Evolutionary conservation across 1,284 basidiomycete species (phyloP), one percentile per base, ranked within the genome.

Genomic region (Takashimella koratensis): DNA sequence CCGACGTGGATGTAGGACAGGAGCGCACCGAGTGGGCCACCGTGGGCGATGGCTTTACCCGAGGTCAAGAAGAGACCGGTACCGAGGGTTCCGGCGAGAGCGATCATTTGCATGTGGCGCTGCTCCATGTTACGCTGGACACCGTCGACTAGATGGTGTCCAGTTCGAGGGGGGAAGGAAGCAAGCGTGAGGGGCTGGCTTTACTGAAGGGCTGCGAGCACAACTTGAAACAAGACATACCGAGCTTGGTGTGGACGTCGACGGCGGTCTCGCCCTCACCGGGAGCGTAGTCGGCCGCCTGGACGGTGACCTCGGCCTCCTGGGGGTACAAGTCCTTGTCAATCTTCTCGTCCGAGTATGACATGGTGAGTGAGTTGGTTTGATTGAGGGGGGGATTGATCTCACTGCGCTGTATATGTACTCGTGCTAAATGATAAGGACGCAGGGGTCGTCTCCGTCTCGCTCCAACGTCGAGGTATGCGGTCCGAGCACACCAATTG

Each of bases 21-120:
- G 4, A 68, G 43, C 0, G 77, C 71, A 46, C 76, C 76, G n/a
- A 74, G 63, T 2, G 79, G 79, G 13, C 79, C 79, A 46, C 75
- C 78, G 20, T 67, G 64, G 12, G 71, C 63, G 20, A 81, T 67
- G 11, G 76, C 75, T 49, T 79, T 76, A 20, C 89, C 90, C 12
- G 86, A 85, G 57, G 88, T 88, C 42, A 92, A 79, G 78, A 93
- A 92, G 20, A 90, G 79, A 68, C 87, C 88, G 1, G 87, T 89
- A 42, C 69, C 69, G 43, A 73, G 59, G 2, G 68, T 67, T 6
- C 67, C 69, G 1, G 62, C 53, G 4, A 64, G 52, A 22, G 57
- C 65, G 4, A 67, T 67, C 66, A 70, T 70, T 52, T 70, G 68
- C 39, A 70, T 62, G 49, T 70, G 68, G 5, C 68, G 54, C 52